A percentile compares a stretch with the other conserved stretches of the same genome.
phyloP scores from a whole-genome alignment of 2,329 filamentous ascomycete genomes.

The Hymenoscyphus repandus region DNA sequence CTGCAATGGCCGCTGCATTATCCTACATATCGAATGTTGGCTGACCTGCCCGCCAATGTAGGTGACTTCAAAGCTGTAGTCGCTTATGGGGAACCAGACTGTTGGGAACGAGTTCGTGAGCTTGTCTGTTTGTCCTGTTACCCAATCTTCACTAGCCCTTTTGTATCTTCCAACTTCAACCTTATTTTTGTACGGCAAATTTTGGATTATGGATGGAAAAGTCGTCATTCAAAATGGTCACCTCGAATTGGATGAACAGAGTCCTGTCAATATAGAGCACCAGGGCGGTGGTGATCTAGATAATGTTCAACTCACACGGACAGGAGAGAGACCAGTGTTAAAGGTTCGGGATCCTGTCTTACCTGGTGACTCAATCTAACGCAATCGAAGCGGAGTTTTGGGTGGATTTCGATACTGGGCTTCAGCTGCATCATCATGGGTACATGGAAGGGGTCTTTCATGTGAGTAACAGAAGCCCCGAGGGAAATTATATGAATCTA shows the following conservation, averaged over 20 bases:
- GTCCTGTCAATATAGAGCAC: too few species aligned
- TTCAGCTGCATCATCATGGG: conserved; percentile 39
- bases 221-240: neutral
- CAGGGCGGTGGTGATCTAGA: neutral
- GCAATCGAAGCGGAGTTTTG: neutral
- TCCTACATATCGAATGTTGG: too few species aligned
- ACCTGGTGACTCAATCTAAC: neutral
- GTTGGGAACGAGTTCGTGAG: too few species aligned
- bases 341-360: neutral
- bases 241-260: neutral
- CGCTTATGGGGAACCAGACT: too few species aligned
- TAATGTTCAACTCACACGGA: neutral
- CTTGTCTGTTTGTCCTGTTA: too few species aligned
- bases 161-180: neutral
- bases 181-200: neutral
- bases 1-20: too few species aligned
- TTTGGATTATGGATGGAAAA: neutral
- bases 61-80: too few species aligned
- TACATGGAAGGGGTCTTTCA: conserved; percentile 39
- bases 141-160: neutral
- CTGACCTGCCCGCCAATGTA: too few species aligned
- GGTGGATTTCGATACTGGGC: conserved; percentile 32
- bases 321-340: neutral
- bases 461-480: neutral
- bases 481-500: neutral